Evolutionary conservation across 2,329 filamentous ascomycete species (phyloP), one percentile per base, ranked within the genome.

Genomic region (Bipolaris victoriae): DNA sequence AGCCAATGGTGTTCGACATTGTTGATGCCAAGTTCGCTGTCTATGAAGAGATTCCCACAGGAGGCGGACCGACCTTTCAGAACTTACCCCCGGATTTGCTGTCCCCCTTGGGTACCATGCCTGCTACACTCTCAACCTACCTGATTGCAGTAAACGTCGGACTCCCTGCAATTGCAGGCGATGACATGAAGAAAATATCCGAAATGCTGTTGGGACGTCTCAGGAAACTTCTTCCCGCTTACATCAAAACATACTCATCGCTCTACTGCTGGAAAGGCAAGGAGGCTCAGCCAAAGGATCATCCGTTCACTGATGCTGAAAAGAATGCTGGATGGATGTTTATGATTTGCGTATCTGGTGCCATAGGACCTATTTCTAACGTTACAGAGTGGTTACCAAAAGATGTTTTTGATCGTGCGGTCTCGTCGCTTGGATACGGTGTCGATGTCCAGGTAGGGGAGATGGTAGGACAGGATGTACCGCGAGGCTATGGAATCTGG

Each of bases 261-360:
- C 1, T 66, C 2, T 66, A 68, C 36, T 54, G 29, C 7, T 57
- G 61, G 45, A 31, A 39, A 2, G 60, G 59, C 3, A 29, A 40
- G 2, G 57, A 57, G n/a, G 55, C 57, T 7, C 64, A 67, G 41
- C 65, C 65, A 2, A 47, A 61, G 7, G 41, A 54, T 52, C 65
- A 67, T 49, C 63, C 64, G 2, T 3, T 36, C 11, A 66, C 67
- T 36, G 55, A 52, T 0, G 40, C 49, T 1, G 56, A 52, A 3
- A 41, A 50, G 6, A 55, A 49, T 15, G 62, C 58, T 2, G 35
- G 52, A 20, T 66, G 60, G 60, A 46, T 63, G 55, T 33, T 57
- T n/a, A 29, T 29, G 26, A 29, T 29, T 29, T 29, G 26, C 9
- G 26, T 10, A 29, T 29, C 26, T 29, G 26, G 26, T 10, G 7